Evolutionary conservation across 495 filamentous ascomycete genomes (phyloP), one percentile per base, ranked within the genome.

Genomic region (Trichoderma reesei): DNA sequence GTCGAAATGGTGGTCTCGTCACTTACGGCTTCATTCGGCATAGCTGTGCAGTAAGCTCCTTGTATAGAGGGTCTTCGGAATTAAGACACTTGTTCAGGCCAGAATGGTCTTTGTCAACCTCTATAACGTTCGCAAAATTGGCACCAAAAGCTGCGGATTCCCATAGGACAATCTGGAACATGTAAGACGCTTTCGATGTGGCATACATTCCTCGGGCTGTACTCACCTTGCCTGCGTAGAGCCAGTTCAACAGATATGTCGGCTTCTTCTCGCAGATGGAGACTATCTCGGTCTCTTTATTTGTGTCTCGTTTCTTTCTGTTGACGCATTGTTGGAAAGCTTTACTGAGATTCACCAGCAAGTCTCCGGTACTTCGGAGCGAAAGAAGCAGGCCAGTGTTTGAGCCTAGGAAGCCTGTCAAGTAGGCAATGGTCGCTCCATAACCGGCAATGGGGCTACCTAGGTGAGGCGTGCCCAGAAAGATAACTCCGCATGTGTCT

Each of bases 401-500:
- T 26, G 64, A 65, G 31, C 64, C 64, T 31, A 65, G 59, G 41
- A 65, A 54, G 59, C 64, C 34, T 11, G 64, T 65, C 41, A 65
- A 10, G 41, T 16, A 60, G 14, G 64, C 41, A 41, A 60, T 36
- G 56, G 51, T 36, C 18, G 59, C 41, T 42, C 59, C 64, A 33
- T 39, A 37, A 61, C 46, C 39, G 34, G 64, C 60, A 11, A 65
- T 3, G 51, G 59, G 59, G 37, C 59, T 61, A 20, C 64, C 64
- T 39, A 46, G 44, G 51, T 65, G 64, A 37, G 64, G 64, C 7
- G 59, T 65, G n/a, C 64, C 64, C 31, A 65, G 44, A 31, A 65
- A 65, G 41, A 62, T 46, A 3, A 65, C 56, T 11, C 64, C 64
- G 46, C 42, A 41, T 14, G 59, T 65, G 46, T 65, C 64, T 1